Base-by-base conservation (phyloP, 768 basidiomycete genomes). In the Crepidotus variabilis region DNA sequence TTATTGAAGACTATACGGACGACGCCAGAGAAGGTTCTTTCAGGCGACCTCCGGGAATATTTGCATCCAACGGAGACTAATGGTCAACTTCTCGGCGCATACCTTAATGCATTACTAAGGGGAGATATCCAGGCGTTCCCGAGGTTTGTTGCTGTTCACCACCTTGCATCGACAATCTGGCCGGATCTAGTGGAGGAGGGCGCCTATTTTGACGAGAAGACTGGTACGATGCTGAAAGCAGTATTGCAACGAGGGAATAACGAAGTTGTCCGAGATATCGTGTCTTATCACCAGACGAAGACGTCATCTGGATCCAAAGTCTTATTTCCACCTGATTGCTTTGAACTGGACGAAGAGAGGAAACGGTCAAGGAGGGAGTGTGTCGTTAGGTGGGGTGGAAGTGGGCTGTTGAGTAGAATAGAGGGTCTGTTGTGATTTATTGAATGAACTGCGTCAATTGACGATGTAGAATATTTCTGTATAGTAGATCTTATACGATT, bases 91-190 rank as follows among this genome's bases (percentile, higher is more conserved):
- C 63, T 94, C 14, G 77, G 80, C 0, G 78, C 81, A 33, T 91
- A 88, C 63, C 73, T 90, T 14, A 75, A 79, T 9, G 82, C 83
- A 35, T 74, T 93, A 1, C 59, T 75, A 45, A 75, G 75, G 58
- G 71, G 68, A 45, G 62, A 67, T 18, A 60, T 80, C 1, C 74
- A 80, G 5, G 88, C 81, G 0, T 88, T 94, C 63, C 61, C 89
- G 56, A 74, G 81, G 47, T 69, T 85, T 45, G 71, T 94, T 7
- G 90, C 90, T 1, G 63, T 92, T 13, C 92, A 94, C 64, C 93
- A 95, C 64, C 68, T 94, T 21, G 84, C 93, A 10, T 78, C 78
- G 50, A 84, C 77, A 61, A 81, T 93, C 23, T 93, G 92, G 92
- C 77, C 73, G 2, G 89, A 90, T 65, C 63, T 88, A 32, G 66